Evolutionary conservation across 192 early-diverging fungal genomes (phyloP).

Genomic region (Jimgerdemannia flammicorona): DNA sequence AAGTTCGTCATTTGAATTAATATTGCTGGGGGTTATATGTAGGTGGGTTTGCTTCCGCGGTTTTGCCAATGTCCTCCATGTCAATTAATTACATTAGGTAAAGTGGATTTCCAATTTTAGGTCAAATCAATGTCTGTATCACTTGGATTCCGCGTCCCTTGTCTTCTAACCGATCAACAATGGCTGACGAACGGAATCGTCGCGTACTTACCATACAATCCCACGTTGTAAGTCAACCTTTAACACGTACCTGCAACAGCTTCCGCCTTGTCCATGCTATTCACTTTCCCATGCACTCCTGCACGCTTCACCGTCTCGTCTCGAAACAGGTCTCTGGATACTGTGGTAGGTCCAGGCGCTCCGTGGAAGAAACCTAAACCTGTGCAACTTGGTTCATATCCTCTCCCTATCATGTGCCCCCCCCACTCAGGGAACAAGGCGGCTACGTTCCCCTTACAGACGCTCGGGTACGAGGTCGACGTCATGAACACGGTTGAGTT

Average conservation of each 20-base stretch:
- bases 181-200: neutral
- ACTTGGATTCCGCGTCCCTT: neutral
- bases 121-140: no score
- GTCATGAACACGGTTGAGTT: conserved; percentile 92
- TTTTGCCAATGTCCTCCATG: no score
- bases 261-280: no score
- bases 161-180: neutral
- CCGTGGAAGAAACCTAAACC: no score
- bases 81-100: no score
- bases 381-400: neutral
- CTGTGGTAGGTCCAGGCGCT: neutral
- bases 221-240: neutral
- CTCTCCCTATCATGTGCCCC: neutral
- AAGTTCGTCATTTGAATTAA: no score
- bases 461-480: conserved; percentile 89
- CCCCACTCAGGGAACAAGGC: conserved; percentile 70
- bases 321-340: neutral
- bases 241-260: neutral
- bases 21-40: no score
- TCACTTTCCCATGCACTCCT: no score
- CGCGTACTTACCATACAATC: neutral
- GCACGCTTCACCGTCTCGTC: neutral
- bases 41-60: no score
- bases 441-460: conserved; percentile 88
- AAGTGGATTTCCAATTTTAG: no score